Evolutionary conservation across 208 protist genomes (phyloP).

Genomic region (Crithidia thermophila): DNA sequence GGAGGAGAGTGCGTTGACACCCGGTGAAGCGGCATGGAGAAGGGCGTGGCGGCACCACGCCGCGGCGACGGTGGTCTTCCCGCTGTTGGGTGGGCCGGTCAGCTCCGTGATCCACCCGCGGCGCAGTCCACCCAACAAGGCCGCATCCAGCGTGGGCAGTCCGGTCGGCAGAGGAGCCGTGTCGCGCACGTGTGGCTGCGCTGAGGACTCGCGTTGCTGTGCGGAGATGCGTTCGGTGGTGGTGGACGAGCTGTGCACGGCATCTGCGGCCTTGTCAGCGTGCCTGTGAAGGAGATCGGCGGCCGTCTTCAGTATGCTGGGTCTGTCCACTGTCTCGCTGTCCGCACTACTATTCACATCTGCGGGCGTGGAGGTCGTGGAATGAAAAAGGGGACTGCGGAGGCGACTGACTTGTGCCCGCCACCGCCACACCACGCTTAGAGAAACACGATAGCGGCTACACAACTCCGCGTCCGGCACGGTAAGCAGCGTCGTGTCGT

Average conservation of each 20-base stretch:
- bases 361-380: neutral
- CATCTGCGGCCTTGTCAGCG: too few species aligned
- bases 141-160: slow-evolving; percentile 44
- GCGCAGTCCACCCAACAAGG: slow-evolving; percentile 45
- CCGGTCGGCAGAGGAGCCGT: slow-evolving; percentile 38
- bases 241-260: too few species aligned
- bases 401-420: neutral
- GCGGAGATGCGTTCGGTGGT: too few species aligned
- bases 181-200: neutral
- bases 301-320: too few species aligned
- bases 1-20: neutral
- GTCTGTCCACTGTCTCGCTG: too few species aligned
- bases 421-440: neutral
- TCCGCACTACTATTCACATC: too few species aligned
- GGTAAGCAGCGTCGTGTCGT: slow-evolving; percentile 2
- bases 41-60: slow-evolving; percentile 20
- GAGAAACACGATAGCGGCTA: neutral
- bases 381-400: neutral
- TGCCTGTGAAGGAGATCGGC: too few species aligned
- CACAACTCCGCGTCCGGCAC: neutral
- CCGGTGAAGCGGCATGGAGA: neutral
- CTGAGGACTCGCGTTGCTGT: too few species aligned
- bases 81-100: slow-evolving; percentile 36
- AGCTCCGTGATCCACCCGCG: slow-evolving; percentile 62
- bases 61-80: slow-evolving; percentile 44